Base-by-base conservation (phyloP, 495 filamentous ascomycete species). In the Hypoxylon fuscum region DNA sequence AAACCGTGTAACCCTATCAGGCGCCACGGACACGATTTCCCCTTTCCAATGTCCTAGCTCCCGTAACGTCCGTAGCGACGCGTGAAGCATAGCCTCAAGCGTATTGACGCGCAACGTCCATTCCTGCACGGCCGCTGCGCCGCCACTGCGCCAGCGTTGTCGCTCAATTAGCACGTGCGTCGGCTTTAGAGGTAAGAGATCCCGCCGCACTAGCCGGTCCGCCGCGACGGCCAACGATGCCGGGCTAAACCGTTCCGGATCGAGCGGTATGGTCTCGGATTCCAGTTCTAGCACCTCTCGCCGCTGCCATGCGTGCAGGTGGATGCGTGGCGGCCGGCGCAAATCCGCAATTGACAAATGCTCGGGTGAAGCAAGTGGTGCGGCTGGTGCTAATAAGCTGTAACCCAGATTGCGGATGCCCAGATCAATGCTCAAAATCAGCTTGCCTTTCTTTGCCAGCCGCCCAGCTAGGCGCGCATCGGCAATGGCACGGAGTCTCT, bases 71-170 rank as follows among this genome's bases (percentile, higher is more conserved):
- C 80, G 74, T 7, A 97, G 72, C n/a, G 88, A 80, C 21, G 90
- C 90, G 76, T 95, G 88, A 1, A 97, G 72, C 88, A 97, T 96
- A 0, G 86, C 84, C 74, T 98, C 94, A 17, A 98, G 84, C 70
- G 92, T 89, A 60, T 96, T 96, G 2, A 97, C 93, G 1, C 92
- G 81, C 27, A 97, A 59, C 15, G 93, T 96, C 95, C 94, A 97
- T 74, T 98, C 91, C 31, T 87, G 84, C 2, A 98, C 84, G 5
- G 85, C 81, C 0, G 82, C 63, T 0, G 72, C 79, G 25, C 90
- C 85, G 14, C 77, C 79, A 9, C 87, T 88, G 21, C 95, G 90
- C 74, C 89, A 96, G 1, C 94, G 90, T 70, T 98, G 94, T 2
- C 90, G 87, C 75, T 98, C 94, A 51, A 98, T 93, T 1, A 98